These are phyloP conservation scores for Blastobotrys parvus DNA, from an alignment of 805 yeast genomes.

Conservation along the genomic window DNA sequence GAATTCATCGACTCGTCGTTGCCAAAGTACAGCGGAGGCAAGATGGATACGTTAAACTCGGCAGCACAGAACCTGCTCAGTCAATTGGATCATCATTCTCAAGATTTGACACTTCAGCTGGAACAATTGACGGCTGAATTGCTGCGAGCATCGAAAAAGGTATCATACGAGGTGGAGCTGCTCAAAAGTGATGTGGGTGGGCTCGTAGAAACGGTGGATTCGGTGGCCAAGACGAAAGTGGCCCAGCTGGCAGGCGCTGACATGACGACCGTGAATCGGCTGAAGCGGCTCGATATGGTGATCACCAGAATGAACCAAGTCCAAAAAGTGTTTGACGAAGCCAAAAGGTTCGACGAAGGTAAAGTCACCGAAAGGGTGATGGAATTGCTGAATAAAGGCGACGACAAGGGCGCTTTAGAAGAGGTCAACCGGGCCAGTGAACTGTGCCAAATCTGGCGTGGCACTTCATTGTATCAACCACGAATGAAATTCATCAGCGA, in stretches of 20 bases:
- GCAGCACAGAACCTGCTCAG: slow-evolving; percentile 25
- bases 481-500: slow-evolving; percentile 18
- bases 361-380: slow-evolving; percentile 24
- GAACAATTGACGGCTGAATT: slow-evolving; percentile 20
- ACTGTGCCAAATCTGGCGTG: slow-evolving; percentile 21
- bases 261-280: slow-evolving; percentile 14
- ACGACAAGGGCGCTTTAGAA: slow-evolving; percentile 14
- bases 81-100: slow-evolving; percentile 24
- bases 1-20: slow-evolving; percentile 19
- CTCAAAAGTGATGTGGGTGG: slow-evolving; percentile 23
- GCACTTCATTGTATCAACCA: slow-evolving; percentile 14
- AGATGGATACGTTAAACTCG: slow-evolving; percentile 21
- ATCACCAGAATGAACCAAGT: slow-evolving; percentile 21
- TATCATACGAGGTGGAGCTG: slow-evolving; percentile 28
- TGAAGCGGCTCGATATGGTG: slow-evolving; percentile 20
- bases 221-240: slow-evolving; percentile 11
- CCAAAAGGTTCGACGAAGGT: slow-evolving; percentile 19
- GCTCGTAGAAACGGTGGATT: slow-evolving; percentile 17
- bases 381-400: slow-evolving; percentile 8
- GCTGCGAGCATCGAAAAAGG: slow-evolving; percentile 19
- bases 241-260: slow-evolving; percentile 6
- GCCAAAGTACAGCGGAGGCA: slow-evolving; percentile 8
- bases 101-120: slow-evolving; percentile 24
- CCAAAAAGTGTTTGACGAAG: slow-evolving; percentile 18
- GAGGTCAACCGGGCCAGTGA: slow-evolving; percentile 10